phyloP scores from a whole-genome alignment of 306 rosid species.

The Comarum palustre region DNA sequence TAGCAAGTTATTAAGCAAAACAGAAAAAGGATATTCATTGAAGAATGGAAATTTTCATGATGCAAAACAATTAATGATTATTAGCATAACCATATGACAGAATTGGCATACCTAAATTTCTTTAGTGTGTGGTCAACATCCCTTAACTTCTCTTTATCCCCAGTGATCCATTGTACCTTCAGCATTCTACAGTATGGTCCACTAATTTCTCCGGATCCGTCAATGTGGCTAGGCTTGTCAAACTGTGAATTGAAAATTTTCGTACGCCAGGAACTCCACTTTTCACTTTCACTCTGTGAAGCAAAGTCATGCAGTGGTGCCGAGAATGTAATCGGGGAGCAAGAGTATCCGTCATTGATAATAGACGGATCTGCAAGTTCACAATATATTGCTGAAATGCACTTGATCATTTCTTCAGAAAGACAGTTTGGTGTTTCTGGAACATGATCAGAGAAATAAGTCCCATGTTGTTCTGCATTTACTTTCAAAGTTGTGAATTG shows the following conservation, averaged over 20 bases:
- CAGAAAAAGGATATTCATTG: constrained; percentile 4
- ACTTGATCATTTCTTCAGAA: constrained; percentile 82
- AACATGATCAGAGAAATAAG: constrained; percentile 37
- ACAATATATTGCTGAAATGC: constrained; percentile 71
- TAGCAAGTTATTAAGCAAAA: neutral
- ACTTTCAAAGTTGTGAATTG: constrained; percentile 42
- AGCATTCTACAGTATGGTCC: constrained; percentile 72
- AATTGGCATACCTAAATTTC: constrained; percentile 58
- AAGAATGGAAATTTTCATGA: constrained; percentile 10
- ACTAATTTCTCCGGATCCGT: constrained; percentile 48
- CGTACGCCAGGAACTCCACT: constrained; percentile 48
- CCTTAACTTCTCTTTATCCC: constrained; percentile 53
- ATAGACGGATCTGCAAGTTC: constrained; percentile 72
- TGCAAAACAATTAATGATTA: neutral
- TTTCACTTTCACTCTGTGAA: constrained; percentile 45
- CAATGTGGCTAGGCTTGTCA: constrained; percentile 51
- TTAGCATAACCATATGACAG: neutral
- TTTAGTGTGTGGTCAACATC: constrained; percentile 69
- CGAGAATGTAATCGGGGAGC: constrained; percentile 51
- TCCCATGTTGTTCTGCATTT: constrained; percentile 51
- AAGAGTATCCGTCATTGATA: constrained; percentile 40
- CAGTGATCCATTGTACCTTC: constrained; percentile 61
- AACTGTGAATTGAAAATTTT: constrained; percentile 53
- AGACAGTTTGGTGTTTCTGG: constrained; percentile 75
- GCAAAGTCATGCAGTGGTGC: constrained; percentile 50